Percentiles rank a stretch among this genome's conserved stretches.
Evolutionary conservation across 148 eudicot species (phyloP).

Genomic region (Hydrangea macrophylla): DNA sequence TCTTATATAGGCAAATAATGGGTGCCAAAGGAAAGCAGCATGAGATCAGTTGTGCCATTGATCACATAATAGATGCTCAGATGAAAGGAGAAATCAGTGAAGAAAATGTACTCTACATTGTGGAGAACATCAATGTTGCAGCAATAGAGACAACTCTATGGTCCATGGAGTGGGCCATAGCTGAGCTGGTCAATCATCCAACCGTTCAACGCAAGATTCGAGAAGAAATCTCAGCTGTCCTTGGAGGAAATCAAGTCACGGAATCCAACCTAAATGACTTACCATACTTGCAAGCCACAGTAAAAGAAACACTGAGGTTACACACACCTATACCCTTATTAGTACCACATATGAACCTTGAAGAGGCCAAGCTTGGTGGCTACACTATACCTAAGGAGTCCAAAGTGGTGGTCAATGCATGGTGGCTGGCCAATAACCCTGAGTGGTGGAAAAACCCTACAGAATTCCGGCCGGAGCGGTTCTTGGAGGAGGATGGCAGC

Average conservation of each 20-base stretch:
- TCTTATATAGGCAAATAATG: slow-evolving; percentile 30
- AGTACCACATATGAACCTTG: slow-evolving; percentile 75
- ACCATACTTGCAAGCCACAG: slow-evolving; percentile 59
- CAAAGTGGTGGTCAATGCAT: slow-evolving; percentile 66
- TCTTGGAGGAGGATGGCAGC: slow-evolving; percentile 48
- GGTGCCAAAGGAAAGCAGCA: slow-evolving; percentile 31
- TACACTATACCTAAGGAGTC: slow-evolving; percentile 56
- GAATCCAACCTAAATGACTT: slow-evolving; percentile 44
- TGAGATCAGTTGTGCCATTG: slow-evolving; percentile 63
- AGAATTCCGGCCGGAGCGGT: slow-evolving; percentile 67
- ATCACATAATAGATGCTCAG: slow-evolving; percentile 64
- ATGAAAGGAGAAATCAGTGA: slow-evolving; percentile 62
- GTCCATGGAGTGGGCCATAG: slow-evolving; percentile 80
- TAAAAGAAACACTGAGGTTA: slow-evolving; percentile 62
- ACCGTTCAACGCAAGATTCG: slow-evolving; percentile 50
- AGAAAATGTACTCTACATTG: slow-evolving; percentile 73
- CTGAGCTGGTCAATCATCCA: slow-evolving; percentile 73
- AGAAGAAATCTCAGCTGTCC: slow-evolving; percentile 37
- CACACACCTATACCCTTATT: slow-evolving; percentile 58
- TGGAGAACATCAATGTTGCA: slow-evolving; percentile 72
- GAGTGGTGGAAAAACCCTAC: slow-evolving; percentile 52
- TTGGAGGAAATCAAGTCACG: slow-evolving; percentile 35
- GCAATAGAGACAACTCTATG: slow-evolving; percentile 81
- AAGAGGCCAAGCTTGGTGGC: slow-evolving; percentile 64
- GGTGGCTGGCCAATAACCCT: slow-evolving; percentile 80